Evolutionary conservation across 345 rosid genomes (phyloP), one percentile per base, ranked within the genome.

Genomic region (Leavenworthia alabamica): DNA sequence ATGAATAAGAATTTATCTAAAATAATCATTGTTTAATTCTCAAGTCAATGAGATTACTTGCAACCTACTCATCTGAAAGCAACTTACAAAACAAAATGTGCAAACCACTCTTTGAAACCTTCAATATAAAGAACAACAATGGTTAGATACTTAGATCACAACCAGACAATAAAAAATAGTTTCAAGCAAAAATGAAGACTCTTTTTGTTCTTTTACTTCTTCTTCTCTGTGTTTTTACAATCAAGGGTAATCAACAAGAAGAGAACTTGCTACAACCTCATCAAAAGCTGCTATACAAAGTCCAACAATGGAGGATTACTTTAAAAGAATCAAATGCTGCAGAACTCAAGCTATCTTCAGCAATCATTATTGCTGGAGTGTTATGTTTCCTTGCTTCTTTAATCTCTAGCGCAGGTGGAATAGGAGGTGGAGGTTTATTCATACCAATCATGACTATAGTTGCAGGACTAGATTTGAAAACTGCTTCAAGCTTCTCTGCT

Each of bases 361-460:
- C 78, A 0, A 73, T 71, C 28, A 64, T 78, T 9, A 3, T 76
- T 4, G 80, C 98, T 4, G 92, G 82, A 39, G 27, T 75, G 23
- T 58, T 81, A 1, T 86, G 98, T 19, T 91, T 88, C 76, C 7
- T 81, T 3, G 89, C 95, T 32, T 75, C 95, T 9, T 57, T 90
- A 0, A 75, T 89, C n/a, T 89, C 98, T 1, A 89, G 96, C 62
- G 98, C 96, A 1, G 98, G 95, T 11, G 98, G 96, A 16, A 82
- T 89, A 20, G 96, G 98, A 0, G 98, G 93, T 5, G 98, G 97
- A 14, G 98, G 96, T 5, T 62, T 92, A 24, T 92, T 73, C 59
- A 83, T 89, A 23, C 98, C 98, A 1, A 79, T 92, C 33, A 68
- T 92, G 60, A 85, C 81, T 8, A 72, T 89, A 22, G 72, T 83